These are phyloP conservation scores for Ilex aquifolium DNA, from an alignment of 257 asterid species.

Conservation along the genomic window DNA sequence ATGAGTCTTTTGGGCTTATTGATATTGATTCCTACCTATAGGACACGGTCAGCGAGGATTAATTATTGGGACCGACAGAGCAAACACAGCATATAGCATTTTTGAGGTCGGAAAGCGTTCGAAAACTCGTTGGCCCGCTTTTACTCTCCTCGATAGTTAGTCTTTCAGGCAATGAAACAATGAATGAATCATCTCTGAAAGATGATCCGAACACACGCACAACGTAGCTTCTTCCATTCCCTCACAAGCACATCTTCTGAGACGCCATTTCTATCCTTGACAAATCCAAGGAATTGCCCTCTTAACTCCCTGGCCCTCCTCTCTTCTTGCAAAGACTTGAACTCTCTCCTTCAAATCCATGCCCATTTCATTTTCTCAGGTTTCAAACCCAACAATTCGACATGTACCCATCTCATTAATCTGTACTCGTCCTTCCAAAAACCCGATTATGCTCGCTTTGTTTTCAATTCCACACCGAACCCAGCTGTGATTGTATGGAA, in stretches of 20 bases:
- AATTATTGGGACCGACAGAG: too few relatives aligned
- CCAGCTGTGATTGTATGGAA: constrained; percentile 26
- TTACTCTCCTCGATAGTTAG: too few relatives aligned
- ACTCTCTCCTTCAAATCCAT: constrained; percentile 24
- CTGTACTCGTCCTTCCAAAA: constrained; percentile 30
- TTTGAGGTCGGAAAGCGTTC: too few relatives aligned
- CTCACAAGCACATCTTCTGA: neutral
- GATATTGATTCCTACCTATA: too few relatives aligned
- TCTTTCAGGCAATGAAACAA: too few relatives aligned
- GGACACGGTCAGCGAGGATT: too few relatives aligned
- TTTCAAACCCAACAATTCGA: constrained; percentile 10
- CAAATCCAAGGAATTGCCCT: neutral
- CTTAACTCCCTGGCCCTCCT: constrained; percentile 9
- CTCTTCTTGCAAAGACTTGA: constrained; percentile 21
- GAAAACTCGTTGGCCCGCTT: too few relatives aligned
- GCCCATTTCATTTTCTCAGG: constrained; percentile 27
- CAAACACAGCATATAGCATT: too few relatives aligned
- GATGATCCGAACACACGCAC: neutral
- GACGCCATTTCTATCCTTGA: neutral
- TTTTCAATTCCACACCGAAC: constrained; percentile 19
- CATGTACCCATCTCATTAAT: constrained; percentile 25
- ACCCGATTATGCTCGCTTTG: constrained; percentile 22
- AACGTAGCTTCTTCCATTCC: neutral
- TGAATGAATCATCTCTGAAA: neutral
- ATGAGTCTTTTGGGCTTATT: too few relatives aligned